phyloP scores from a whole-genome alignment of 306 rosid species.

The Vigna radiata region DNA sequence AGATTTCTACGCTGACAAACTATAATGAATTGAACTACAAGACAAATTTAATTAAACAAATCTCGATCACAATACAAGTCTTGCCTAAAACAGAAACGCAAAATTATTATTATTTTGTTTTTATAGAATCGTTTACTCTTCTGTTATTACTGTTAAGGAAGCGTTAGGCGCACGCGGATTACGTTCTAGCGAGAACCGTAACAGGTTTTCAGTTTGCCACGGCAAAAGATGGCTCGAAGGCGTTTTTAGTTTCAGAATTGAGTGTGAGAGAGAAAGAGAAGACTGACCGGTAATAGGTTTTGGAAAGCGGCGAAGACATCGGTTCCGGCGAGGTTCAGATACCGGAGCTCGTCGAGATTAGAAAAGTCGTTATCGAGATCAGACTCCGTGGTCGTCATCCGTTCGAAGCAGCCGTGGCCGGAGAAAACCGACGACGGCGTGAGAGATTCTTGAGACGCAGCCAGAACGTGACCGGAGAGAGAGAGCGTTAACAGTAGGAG shows the following conservation, averaged over 20 bases:
- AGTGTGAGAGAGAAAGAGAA: slow-evolving; percentile 13
- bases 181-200: not conserved
- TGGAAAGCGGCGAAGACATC: slow-evolving; percentile 49
- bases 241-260: not conserved
- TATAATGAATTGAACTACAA: not conserved
- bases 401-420: slow-evolving; percentile 36
- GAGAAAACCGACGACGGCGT: slow-evolving; percentile 3
- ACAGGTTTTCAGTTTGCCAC: not conserved
- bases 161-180: not conserved
- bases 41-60: not conserved
- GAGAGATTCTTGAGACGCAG: slow-evolving; percentile 22
- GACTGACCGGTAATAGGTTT: slow-evolving; percentile 60
- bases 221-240: not conserved
- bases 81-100: too few species aligned
- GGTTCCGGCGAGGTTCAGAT: slow-evolving; percentile 39
- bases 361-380: slow-evolving; percentile 41
- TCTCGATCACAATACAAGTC: too few species aligned
- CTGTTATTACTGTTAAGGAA: slow-evolving; percentile 5
- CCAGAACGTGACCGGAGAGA: slow-evolving; percentile 41
- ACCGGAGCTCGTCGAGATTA: slow-evolving; percentile 37
- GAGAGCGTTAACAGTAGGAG: not conserved
- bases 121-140: not conserved
- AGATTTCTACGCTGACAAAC: too few species aligned
- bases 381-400: slow-evolving; percentile 62
- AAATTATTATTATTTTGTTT: too few species aligned